phyloP scores from a whole-genome alignment of 768 basidiomycete species.

The Coprinopsis cinerea region DNA sequence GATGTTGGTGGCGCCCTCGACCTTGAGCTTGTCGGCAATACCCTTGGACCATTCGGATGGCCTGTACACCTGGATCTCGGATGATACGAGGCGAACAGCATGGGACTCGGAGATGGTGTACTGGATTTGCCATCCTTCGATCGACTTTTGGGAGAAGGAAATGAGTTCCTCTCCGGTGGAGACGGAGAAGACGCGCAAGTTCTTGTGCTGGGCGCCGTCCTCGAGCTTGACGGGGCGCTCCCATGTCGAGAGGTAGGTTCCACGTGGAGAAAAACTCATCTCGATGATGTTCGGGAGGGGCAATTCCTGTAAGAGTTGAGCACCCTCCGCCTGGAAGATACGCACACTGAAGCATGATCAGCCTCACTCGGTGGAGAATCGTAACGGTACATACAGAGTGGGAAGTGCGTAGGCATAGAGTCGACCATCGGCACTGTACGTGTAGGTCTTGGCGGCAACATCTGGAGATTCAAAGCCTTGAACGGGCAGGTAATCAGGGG shows the following conservation, averaged over 20 bases:
- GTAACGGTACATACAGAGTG: constrained; percentile 46
- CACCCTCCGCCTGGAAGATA: constrained; percentile 71
- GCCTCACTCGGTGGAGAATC: constrained; percentile 15
- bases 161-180: constrained; percentile 84
- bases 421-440: constrained; percentile 83
- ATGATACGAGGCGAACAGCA: constrained; percentile 72
- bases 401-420: constrained; percentile 83
- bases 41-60: constrained; percentile 79
- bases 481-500: constrained; percentile 67
- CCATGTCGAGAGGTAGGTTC: constrained; percentile 93
- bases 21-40: constrained; percentile 72
- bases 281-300: constrained; percentile 73
- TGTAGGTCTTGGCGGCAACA: constrained; percentile 65
- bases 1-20: constrained; percentile 77
- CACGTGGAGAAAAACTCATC: constrained; percentile 87
- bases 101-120: constrained; percentile 88
- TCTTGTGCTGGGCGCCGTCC: constrained; percentile 89
- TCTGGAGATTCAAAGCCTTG: constrained; percentile 63
- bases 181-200: constrained; percentile 84
- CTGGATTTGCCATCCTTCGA: constrained; percentile 87
- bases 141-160: constrained; percentile 84
- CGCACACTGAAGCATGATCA: constrained; percentile 46
- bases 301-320: constrained; percentile 70
- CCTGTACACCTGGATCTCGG: constrained; percentile 79
- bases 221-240: constrained; percentile 90